Evolutionary conservation across 345 rosid genomes (phyloP), one percentile per base, ranked within the genome.

Genomic region (Clausena lansium): DNA sequence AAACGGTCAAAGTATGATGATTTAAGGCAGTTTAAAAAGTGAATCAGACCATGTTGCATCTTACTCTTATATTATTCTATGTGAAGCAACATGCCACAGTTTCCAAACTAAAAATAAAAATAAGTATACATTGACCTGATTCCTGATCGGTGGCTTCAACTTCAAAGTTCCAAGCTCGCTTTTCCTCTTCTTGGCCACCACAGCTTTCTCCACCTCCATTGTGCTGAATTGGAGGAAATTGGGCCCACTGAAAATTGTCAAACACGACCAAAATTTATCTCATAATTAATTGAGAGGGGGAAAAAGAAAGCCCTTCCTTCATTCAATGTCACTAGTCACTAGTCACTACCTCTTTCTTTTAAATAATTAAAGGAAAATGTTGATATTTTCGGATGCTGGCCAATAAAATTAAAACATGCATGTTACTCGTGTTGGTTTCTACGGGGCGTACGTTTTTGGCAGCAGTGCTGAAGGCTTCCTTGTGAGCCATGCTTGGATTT

Each of bases 401-500:
- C 54, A 6, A 33, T 24, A 15, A 73, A 27, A 45, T 45, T 45
- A 4, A 45, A 45, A 13, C 50, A 45, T 45, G 38, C 66, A 7
- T 6, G 9, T 25, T 13, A 14, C 35, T 58, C 25, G 22, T 70
- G 68, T 7, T 38, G 41, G 28, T 81, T 63, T 25, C 6, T 11
- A 45, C 28, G 3, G 57, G 57, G 39, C 81, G 68, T 79, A 94
- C 98, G 82, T 96, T 96, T 85, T 96, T 96, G 14, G 99, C 98
- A 76, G 99, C 99, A 77, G 93, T 85, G 82, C 99, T 91, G 84
- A 96, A 96, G 71, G 98, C 98, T 86, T 94, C 98, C 85, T 92
- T 94, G 91, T 94, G 98, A 82, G 91, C 89, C 91, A 96, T 90
- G 83, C 78, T 91, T 77, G 98, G 99, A 79, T 94, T 94, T 82